These are phyloP conservation scores for Podosphaera fusca DNA, from an alignment of 2,329 filamentous ascomycete species.

Conservation along the genomic window DNA sequence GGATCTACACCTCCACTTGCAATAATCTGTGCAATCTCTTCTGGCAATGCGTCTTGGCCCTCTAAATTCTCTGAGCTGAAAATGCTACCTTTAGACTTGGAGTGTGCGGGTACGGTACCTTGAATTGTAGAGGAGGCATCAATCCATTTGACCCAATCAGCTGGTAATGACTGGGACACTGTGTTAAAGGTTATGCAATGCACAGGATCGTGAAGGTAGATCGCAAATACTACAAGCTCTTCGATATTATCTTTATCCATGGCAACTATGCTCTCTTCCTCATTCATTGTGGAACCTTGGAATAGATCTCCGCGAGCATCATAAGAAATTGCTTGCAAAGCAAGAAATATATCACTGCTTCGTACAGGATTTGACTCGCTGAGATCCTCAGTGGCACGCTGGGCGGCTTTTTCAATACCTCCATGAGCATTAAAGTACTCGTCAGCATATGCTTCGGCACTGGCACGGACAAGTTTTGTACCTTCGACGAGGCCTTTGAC, in stretches of 20 bases:
- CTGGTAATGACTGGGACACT: conserved; percentile 61
- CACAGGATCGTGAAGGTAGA: conserved; percentile 69
- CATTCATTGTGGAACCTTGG: conserved; percentile 31
- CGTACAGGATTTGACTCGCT: conserved; percentile 75
- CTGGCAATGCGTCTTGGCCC: conserved; percentile 32
- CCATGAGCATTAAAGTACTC: conserved; percentile 66
- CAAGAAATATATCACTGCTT: conserved; percentile 82
- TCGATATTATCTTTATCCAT: conserved; percentile 29
- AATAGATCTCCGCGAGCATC: conserved; percentile 45
- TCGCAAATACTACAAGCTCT: conserved; percentile 46
- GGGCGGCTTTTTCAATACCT: conserved; percentile 58
- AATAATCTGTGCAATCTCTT: conserved; percentile 73
- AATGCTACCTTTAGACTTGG: conserved; percentile 11
- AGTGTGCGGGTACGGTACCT: conserved; percentile 10
- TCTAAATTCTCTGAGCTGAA: conserved; percentile 21
- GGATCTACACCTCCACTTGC: conserved; percentile 58
- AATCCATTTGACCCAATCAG: conserved; percentile 76
- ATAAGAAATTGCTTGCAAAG: conserved; percentile 68
- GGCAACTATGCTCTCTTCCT: conserved; percentile 27
- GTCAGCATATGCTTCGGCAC: conserved; percentile 64
- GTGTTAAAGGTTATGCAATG: conserved; percentile 75
- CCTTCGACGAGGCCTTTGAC: conserved; percentile 67
- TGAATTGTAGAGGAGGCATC: conserved; percentile 38
- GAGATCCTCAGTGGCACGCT: conserved; percentile 54
- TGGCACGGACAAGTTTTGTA: conserved; percentile 74